Conservation (phyloP, 2,329 filamentous ascomycete genomes). For the Dendryphion nanum region DNA sequence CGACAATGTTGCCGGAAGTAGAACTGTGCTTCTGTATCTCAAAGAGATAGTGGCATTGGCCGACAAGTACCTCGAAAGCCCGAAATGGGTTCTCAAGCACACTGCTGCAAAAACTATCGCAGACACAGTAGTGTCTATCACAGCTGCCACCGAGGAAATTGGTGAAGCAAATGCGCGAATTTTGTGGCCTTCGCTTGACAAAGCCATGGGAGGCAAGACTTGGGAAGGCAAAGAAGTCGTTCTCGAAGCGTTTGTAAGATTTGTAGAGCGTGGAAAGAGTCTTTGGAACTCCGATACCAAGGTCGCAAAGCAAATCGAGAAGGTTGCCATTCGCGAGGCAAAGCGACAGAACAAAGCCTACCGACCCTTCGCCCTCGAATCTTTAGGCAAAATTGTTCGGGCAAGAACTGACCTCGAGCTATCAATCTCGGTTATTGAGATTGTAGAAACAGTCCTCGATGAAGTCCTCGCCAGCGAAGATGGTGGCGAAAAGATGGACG, state of each 20-base stretch:
- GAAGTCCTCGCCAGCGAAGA: conserved; percentile 20
- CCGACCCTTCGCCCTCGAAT: conserved; percentile 69
- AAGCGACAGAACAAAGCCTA: conserved; percentile 89
- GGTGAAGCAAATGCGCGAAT: conserved; percentile 58
- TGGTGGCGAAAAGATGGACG: conserved; percentile 28
- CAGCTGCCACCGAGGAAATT: conserved; percentile 54
- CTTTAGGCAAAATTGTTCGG: conserved; percentile 70
- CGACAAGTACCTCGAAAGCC: conserved; percentile 67
- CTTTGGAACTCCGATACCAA: conserved; percentile 59
- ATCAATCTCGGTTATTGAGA: conserved; percentile 62
- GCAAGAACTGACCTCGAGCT: conserved; percentile 68
- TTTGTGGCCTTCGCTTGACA: conserved; percentile 83
- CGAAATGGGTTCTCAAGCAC: conserved; percentile 89
- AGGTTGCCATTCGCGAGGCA: conserved; percentile 75
- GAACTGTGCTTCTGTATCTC: conserved; percentile 80
- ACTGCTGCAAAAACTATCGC: conserved; percentile 79
- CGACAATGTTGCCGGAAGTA: conserved; percentile 82
- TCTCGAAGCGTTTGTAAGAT: conserved; percentile 73
- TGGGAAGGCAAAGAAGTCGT: conserved; percentile 90
- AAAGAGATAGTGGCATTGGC: conserved; percentile 74
- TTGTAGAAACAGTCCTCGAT: conserved; percentile 58
- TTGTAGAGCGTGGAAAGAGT: conserved; percentile 63
- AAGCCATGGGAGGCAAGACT: conserved; percentile 80
- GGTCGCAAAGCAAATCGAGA: conserved; percentile 62
- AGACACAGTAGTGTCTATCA: conserved; percentile 66